These are phyloP conservation scores for Neurospora sp. DNA, from an alignment of 495 filamentous ascomycete species.

Conservation along the genomic window DNA sequence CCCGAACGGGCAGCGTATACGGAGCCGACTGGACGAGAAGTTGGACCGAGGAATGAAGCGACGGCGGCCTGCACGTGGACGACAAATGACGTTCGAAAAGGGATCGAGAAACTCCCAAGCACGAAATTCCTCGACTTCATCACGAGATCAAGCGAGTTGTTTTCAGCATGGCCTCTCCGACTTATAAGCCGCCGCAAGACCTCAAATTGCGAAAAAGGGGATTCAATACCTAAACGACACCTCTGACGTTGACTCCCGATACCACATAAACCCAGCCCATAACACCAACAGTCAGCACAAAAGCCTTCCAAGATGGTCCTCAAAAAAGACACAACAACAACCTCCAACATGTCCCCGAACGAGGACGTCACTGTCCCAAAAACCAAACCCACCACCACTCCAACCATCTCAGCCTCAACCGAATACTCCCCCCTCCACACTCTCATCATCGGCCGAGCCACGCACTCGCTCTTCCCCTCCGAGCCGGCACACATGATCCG, in stretches of 20 bases:
- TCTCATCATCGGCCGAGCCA: neutral
- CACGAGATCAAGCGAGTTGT: neutral
- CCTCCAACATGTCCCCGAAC: neutral
- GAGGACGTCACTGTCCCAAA: neutral
- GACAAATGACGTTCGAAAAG: neutral
- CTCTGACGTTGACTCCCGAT: neutral
- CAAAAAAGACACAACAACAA: neutral
- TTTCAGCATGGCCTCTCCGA: neutral
- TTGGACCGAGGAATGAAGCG: neutral
- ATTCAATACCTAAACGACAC: neutral
- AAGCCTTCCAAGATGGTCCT: neutral
- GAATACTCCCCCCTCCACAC: neutral
- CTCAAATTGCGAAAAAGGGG: neutral
- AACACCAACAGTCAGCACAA: neutral
- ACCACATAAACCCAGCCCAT: neutral
- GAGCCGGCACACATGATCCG: neutral
- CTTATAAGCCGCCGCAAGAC: neutral
- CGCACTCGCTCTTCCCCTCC: neutral
- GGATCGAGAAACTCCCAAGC: neutral
- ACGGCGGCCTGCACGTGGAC: neutral
- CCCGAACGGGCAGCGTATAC: neutral
- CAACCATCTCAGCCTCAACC: neutral
- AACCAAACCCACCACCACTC: neutral
- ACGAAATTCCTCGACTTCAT: neutral
- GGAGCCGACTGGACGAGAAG: neutral